Evolutionary conservation across 768 basidiomycete genomes (phyloP).

Genomic region (Xanthoconium stramineum): DNA sequence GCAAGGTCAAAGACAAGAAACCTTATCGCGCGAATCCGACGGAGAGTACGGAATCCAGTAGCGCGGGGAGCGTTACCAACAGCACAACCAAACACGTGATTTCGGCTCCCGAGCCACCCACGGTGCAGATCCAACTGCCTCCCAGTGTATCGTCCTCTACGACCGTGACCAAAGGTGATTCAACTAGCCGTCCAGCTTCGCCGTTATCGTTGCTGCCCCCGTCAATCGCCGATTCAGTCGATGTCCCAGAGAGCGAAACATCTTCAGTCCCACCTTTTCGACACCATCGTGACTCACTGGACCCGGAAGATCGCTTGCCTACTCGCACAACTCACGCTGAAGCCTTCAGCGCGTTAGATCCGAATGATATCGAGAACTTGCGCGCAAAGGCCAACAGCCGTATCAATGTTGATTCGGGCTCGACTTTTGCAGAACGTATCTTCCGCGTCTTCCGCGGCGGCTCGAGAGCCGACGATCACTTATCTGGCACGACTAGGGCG

Average conservation of each 20-base stretch:
- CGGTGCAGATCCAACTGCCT: conserved; percentile 14
- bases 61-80: conserved; percentile 25
- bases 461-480: conserved; percentile 22
- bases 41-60: conserved; percentile 34
- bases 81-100: conserved; percentile 4
- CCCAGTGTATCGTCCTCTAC: conserved; percentile 20
- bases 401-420: conserved; percentile 17
- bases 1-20: conserved; percentile 33
- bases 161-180: neutral
- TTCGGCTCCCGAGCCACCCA: conserved; percentile 8
- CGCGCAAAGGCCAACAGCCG: conserved; percentile 32
- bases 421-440: conserved; percentile 21
- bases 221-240: conserved; percentile 3
- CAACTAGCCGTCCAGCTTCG: conserved; percentile 22
- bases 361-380: conserved; percentile 47
- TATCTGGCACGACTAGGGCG: conserved; percentile 27
- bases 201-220: conserved; percentile 12
- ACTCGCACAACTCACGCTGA: conserved; percentile 60
- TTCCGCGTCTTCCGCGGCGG: conserved; percentile 19
- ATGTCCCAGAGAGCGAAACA: conserved; percentile 7
- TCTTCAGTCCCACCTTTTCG: conserved; percentile 9
- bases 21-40: conserved; percentile 22
- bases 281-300: conserved; percentile 19
- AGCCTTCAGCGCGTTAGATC: conserved; percentile 57
- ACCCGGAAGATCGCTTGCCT: conserved; percentile 30